Conservation (phyloP, 345 rosid genomes). For the Populus tremula region DNA sequence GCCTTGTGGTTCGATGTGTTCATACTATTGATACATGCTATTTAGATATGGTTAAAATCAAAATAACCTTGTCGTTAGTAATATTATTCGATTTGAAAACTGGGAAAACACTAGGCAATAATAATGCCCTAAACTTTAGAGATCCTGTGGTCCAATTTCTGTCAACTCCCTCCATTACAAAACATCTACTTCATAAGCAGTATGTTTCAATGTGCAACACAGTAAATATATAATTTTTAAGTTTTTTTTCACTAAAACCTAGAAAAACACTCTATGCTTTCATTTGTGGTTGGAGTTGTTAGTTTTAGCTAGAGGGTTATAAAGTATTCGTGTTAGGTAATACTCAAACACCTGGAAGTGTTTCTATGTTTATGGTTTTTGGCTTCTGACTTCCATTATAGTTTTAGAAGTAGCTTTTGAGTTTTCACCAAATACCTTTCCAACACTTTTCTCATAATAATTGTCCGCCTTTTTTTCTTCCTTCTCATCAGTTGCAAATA, state of each 20-base stretch:
- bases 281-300: too few species aligned
- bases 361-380: background rate
- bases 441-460: background rate
- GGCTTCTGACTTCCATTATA: background rate
- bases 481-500: background rate
- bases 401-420: background rate
- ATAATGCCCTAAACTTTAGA: background rate
- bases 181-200: background rate
- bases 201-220: background rate
- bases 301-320: too few species aligned
- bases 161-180: background rate
- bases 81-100: background rate
- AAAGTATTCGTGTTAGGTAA: too few species aligned
- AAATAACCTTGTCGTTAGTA: background rate
- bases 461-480: background rate
- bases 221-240: background rate
- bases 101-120: background rate
- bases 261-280: background rate
- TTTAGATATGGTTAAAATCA: background rate
- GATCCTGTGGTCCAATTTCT: background rate
- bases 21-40: background rate
- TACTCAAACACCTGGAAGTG: too few species aligned
- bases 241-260: background rate
- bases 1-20: background rate
- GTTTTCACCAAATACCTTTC: background rate